Percentiles rank a stretch among this genome's conserved stretches.
Conservation (phyloP, 805 yeast genomes). For the Schwanniomyces pseudopolymorphus region DNA sequence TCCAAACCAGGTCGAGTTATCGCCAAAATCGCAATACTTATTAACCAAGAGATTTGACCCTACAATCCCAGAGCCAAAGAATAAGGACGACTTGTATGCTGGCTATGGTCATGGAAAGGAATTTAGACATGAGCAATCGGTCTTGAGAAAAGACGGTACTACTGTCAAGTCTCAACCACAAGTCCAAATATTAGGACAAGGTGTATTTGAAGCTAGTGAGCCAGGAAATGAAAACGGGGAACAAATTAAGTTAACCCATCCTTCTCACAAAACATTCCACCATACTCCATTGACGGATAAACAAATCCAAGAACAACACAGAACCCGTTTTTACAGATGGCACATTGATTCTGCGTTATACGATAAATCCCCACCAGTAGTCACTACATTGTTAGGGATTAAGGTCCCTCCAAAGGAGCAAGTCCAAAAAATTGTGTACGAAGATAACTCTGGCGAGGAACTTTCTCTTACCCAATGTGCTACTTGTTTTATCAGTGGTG, state of each 20-base stretch:
- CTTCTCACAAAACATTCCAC: slow-evolving; percentile 82
- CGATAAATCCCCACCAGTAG: slow-evolving; percentile 81
- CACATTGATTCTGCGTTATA: slow-evolving; percentile 90
- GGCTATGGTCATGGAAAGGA: slow-evolving; percentile 86
- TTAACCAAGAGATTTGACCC: slow-evolving; percentile 82
- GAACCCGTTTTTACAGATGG: slow-evolving; percentile 89
- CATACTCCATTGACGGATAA: slow-evolving; percentile 61
- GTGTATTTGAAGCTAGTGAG: slow-evolving; percentile 54
- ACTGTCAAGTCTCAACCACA: slow-evolving; percentile 83
- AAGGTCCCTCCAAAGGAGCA: slow-evolving; percentile 71
- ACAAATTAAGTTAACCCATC: slow-evolving; percentile 67
- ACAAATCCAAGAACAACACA: slow-evolving; percentile 55
- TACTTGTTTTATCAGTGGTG: slow-evolving; percentile 87
- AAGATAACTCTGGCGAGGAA: slow-evolving; percentile 53
- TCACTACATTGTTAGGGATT: slow-evolving; percentile 81
- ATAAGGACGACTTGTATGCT: slow-evolving; percentile 33
- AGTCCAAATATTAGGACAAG: slow-evolving; percentile 88
- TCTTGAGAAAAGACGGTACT: slow-evolving; percentile 76
- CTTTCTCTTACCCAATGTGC: slow-evolving; percentile 79
- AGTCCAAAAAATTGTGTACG: slow-evolving; percentile 65
- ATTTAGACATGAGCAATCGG: slow-evolving; percentile 51
- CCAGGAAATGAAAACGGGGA: slow-evolving; percentile 63
- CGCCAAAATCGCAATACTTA: slow-evolving; percentile 73
- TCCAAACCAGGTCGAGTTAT: slow-evolving; percentile 64
- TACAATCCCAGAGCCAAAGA: slow-evolving; percentile 45